These are phyloP conservation scores for Cardiospermum halicacabum DNA, from an alignment of 345 rosid genomes.

Conservation along the genomic window DNA sequence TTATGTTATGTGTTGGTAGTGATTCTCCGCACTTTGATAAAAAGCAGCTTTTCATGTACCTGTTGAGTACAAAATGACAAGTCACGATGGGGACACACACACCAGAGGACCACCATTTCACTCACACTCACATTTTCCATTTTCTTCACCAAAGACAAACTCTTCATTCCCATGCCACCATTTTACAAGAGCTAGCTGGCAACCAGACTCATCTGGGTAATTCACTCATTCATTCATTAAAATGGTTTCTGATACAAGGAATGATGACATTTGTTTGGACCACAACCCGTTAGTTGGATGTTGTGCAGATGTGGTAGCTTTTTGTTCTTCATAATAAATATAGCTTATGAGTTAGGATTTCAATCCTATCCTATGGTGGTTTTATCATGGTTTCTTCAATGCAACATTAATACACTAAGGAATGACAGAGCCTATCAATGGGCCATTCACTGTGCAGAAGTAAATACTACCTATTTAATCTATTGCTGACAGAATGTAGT, in stretches of 20 bases:
- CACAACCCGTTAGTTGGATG: constrained; percentile 9
- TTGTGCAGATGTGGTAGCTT: constrained; percentile 8
- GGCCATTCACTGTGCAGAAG: constrained; percentile 7
- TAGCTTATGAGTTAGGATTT: constrained; percentile 3
- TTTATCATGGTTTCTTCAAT: background rate
- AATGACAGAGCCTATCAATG: constrained; percentile 13
- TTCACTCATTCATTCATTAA: too few species aligned
- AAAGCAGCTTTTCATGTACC: constrained; percentile 14
- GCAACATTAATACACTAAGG: background rate
- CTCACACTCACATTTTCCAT: background rate
- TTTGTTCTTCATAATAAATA: too few species aligned
- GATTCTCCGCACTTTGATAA: background rate
- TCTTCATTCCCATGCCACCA: constrained; percentile 8
- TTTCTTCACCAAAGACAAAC: constrained; percentile 14
- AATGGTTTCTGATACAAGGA: background rate
- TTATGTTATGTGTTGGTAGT: background rate
- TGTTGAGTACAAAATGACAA: background rate
- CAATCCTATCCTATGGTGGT: background rate
- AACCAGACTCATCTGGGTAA: constrained; percentile 1
- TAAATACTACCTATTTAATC: constrained; percentile 3
- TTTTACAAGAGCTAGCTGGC: background rate
- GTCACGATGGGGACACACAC: background rate
- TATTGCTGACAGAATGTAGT: constrained; percentile 6
- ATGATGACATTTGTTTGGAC: constrained; percentile 16
- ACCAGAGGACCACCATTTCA: constrained; percentile 17